phyloP scores from a whole-genome alignment of 2,329 filamentous ascomycete genomes.

The Stenocarpella maydis region DNA sequence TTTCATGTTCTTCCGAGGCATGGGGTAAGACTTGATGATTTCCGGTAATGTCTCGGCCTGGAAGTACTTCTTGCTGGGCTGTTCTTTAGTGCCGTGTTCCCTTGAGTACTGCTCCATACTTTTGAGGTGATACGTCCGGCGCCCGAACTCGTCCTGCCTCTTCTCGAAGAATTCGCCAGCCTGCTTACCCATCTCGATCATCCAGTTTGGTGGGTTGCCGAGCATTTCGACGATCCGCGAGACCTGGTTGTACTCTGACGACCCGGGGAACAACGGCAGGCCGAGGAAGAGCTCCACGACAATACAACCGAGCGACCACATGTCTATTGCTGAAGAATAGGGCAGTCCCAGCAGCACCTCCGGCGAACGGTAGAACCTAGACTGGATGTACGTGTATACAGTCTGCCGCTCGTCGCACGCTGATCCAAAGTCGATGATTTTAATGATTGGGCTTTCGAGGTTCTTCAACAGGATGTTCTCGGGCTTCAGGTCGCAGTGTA shows the following conservation, averaged over 20 bases:
- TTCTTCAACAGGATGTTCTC: slow-evolving; percentile 99
- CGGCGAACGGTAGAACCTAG: slow-evolving; percentile 95
- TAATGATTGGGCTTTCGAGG: slow-evolving; percentile 98
- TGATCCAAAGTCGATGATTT: slow-evolving; percentile 99
- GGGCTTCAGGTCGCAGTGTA: slow-evolving; percentile 97
- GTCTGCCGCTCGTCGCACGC: slow-evolving; percentile 98
- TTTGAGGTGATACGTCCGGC: slow-evolving; percentile 90
- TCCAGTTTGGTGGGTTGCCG: slow-evolving; percentile 95
- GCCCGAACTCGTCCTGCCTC: slow-evolving; percentile 86
- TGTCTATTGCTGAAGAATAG: slow-evolving; percentile 98
- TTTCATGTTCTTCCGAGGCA: slow-evolving; percentile 99
- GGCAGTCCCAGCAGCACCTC: slow-evolving; percentile 95
- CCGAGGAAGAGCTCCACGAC: slow-evolving; percentile 97
- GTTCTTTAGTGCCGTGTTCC: slow-evolving; percentile 95
- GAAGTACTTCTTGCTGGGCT: slow-evolving; percentile 99
- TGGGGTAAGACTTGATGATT: slow-evolving; percentile 96
- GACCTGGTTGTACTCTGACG: slow-evolving; percentile 98
- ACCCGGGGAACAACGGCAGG: slow-evolving; percentile 92
- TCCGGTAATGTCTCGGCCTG: slow-evolving; percentile 92
- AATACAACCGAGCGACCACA: slow-evolving; percentile 99
- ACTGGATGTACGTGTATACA: slow-evolving; percentile 99
- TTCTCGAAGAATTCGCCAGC: slow-evolving; percentile 98
- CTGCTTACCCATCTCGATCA: slow-evolving; percentile 99
- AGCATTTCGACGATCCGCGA: slow-evolving; percentile 98
- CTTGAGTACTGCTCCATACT: slow-evolving; percentile 97